A percentile compares a stretch with the other conserved stretches of the same genome.
Conservation (phyloP, 768 basidiomycete species). For the Inosperma sp. region DNA sequence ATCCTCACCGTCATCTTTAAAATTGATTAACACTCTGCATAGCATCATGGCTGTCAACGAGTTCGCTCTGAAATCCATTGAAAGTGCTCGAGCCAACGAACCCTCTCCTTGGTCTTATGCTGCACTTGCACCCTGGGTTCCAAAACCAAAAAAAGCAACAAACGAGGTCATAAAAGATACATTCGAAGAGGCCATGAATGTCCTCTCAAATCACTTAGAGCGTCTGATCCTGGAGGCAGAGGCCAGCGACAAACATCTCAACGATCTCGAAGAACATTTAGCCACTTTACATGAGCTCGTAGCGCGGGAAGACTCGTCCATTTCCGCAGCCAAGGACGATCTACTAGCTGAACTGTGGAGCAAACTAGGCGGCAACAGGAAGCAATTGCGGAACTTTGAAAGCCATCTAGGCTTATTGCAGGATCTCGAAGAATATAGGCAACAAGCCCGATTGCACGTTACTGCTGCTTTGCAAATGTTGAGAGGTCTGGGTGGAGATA, state of each 20-base stretch:
- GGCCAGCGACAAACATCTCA: constrained; percentile 48
- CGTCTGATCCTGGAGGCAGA: constrained; percentile 69
- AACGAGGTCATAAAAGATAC: constrained; percentile 47
- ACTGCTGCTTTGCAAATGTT: constrained; percentile 58
- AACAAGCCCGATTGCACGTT: constrained; percentile 62
- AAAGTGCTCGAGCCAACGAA: constrained; percentile 35
- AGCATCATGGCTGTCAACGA: constrained; percentile 75
- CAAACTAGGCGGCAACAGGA: constrained; percentile 55
- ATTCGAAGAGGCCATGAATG: constrained; percentile 60
- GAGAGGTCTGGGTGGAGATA: constrained; percentile 61
- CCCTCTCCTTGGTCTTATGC: constrained; percentile 29
- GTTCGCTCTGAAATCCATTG: constrained; percentile 60
- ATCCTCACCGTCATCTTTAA: too few relatives aligned
- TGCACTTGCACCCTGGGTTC: constrained; percentile 38
- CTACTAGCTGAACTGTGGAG: constrained; percentile 70
- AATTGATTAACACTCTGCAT: neutral
- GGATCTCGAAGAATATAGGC: constrained; percentile 53
- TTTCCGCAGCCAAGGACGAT: constrained; percentile 43
- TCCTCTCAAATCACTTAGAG: constrained; percentile 47
- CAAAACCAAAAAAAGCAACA: constrained; percentile 27
- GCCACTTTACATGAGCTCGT: constrained; percentile 53
- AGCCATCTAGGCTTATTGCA: constrained; percentile 50
- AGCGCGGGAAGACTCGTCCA: constrained; percentile 49
- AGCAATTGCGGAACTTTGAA: constrained; percentile 45
- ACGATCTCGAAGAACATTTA: constrained; percentile 59